Evolutionary conservation across 2,329 filamentous ascomycete genomes (phyloP).

Genomic region (Thermoascus crustaceus): DNA sequence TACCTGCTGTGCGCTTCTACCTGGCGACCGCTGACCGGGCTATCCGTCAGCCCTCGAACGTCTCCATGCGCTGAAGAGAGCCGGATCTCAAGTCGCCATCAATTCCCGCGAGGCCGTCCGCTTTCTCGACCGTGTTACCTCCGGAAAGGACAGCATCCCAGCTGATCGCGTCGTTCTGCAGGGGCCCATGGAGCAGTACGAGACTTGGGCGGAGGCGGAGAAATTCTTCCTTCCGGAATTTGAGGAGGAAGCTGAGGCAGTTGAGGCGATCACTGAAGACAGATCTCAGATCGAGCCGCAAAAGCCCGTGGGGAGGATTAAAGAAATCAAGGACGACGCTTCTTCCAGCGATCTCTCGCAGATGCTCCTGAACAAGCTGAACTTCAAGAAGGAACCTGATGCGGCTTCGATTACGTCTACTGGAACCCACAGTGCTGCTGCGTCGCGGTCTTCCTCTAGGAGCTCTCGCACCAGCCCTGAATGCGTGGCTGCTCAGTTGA

Average conservation of each 20-base stretch:
- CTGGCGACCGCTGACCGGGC: conserved; percentile 9
- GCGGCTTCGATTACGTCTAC: conserved; percentile 32
- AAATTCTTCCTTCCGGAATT: conserved; percentile 38
- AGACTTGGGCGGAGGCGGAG: conserved; percentile 39
- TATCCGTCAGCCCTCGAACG: conserved; percentile 36
- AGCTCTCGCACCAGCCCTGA: conserved; percentile 41
- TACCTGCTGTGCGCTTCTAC: not conserved
- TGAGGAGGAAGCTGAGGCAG: conserved; percentile 26
- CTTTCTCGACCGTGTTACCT: conserved; percentile 44
- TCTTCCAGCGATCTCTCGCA: conserved; percentile 36
- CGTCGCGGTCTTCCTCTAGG: conserved; percentile 36
- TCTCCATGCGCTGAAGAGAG: conserved; percentile 38
- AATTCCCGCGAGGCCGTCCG: conserved; percentile 45
- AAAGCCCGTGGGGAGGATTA: conserved; percentile 14
- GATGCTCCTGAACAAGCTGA: conserved; percentile 40
- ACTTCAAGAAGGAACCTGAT: conserved; percentile 37
- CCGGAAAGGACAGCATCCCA: conserved; percentile 37
- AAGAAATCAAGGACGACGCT: conserved; percentile 16
- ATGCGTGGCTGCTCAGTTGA: conserved; percentile 21
- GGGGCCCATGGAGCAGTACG: conserved; percentile 43
- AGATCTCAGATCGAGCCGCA: conserved; percentile 11
- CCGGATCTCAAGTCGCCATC: conserved; percentile 39
- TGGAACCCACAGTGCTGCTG: conserved; percentile 34
- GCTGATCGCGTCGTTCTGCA: conserved; percentile 39
- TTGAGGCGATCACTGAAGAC: conserved; percentile 10